Base-by-base conservation (phyloP, 169 alveolate genomes). In the Theileria annulata region DNA sequence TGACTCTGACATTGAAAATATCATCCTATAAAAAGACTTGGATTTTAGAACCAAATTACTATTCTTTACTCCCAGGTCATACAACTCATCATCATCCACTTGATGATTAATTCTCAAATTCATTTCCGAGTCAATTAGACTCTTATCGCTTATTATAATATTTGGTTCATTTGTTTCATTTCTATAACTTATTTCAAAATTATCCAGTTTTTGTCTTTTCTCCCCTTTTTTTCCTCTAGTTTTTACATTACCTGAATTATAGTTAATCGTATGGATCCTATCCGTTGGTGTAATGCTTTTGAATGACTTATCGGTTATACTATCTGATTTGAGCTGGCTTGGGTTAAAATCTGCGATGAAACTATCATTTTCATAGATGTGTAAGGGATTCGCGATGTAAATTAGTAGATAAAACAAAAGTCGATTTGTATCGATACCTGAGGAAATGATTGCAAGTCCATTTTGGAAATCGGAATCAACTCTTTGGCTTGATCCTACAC, bases 331-430 rank as follows among this genome's bases (percentile, higher is more conserved):
- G 47, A 35, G 8, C 8, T 35, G 47, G 8, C 8, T 35, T 35
- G 47, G 47, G 8, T 35, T 67, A 67, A 47, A 13, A 4, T n/a
- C 27, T 8, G 13, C 62, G 23, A 30, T 3, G 9, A n/a, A 35
- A 21, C 31, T 3, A 9, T 37, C 69, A 60, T 60, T 54, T 49
- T 84, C 90, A 33, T 84, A 77, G 51, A 84, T 82, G 56, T 84
- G 86, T 49, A 77, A 28, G 30, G 90, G 90, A 62, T 84, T 84
- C 25, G 47, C 47, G 19, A 72, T 66, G 79, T 84, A 84, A 49
- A 84, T 37, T 31, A 84, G 78, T 17, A 84, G 72, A 49, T 84
- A 84, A 48, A 84, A 84, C 63, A 84, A 71, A 30, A 84, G 77
- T 33, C 90, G 3, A 58, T 51, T 54, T 54, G 54, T 21, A 70